Conservation (phyloP, 1,284 basidiomycete genomes). For the Violaceomyces palustris region DNA sequence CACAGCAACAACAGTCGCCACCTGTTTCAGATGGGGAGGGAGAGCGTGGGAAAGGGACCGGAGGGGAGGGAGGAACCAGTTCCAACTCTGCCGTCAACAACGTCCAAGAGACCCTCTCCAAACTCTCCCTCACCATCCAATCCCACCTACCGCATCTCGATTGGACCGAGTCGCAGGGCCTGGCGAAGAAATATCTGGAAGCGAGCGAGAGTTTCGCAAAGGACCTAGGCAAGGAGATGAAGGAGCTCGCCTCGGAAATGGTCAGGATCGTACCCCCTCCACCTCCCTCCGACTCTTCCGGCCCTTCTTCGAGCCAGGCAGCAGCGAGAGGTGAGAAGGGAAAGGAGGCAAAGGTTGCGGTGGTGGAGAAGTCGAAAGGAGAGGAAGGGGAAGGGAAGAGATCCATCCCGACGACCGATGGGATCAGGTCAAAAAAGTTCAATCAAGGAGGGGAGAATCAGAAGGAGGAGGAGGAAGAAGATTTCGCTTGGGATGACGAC, state of each 20-base stretch:
- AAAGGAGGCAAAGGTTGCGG: not conserved
- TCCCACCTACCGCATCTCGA: conserved; percentile 37
- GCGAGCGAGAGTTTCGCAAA: conserved; percentile 31
- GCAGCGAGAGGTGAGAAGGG: not conserved
- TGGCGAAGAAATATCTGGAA: conserved; percentile 32
- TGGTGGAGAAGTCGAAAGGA: not conserved
- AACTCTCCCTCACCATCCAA: conserved; percentile 30
- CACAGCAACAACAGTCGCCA: too few species aligned
- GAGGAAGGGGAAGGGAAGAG: conserved; percentile 3
- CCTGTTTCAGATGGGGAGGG: too few species aligned
- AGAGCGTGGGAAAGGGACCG: not conserved
- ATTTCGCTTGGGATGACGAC: conserved; percentile 42
- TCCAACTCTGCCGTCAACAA: conserved; percentile 3
- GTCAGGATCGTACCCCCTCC: conserved; percentile 40
- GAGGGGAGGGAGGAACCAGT: not conserved
- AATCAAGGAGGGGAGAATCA: too few species aligned
- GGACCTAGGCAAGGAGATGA: conserved; percentile 40
- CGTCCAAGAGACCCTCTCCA: conserved; percentile 26
- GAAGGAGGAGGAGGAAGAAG: conserved; percentile 28
- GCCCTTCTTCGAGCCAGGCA: not conserved
- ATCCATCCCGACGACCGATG: not conserved
- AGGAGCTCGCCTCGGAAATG: conserved; percentile 31
- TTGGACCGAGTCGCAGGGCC: conserved; percentile 29
- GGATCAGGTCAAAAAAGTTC: not conserved
- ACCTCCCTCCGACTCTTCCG: not conserved